phyloP scores from a whole-genome alignment of 73 alveolate species.

The Halteria grandinella region DNA sequence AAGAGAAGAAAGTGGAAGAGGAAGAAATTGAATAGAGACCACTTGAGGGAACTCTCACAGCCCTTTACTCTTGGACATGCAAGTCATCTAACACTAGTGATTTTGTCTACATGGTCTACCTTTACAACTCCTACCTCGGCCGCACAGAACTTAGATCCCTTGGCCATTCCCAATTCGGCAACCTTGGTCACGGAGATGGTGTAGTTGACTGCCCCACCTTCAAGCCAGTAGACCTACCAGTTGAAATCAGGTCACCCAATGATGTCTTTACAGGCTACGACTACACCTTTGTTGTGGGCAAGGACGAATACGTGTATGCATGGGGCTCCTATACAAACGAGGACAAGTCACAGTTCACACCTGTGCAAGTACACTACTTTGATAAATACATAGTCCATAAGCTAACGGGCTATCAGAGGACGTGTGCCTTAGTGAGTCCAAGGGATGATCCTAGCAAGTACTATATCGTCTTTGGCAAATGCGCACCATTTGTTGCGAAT shows the following conservation, averaged over 20 bases:
- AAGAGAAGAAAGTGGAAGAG: neutral
- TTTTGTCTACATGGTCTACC: conserved; percentile 9
- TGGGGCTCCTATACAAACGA: conserved; percentile 45
- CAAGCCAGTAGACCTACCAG: neutral
- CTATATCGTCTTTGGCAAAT: conserved; percentile 22
- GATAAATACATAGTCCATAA: conserved; percentile 49
- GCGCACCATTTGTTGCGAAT: neutral
- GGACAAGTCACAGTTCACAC: conserved; percentile 16
- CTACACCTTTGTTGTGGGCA: neutral
- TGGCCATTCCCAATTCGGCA: conserved; percentile 15
- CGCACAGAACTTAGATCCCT: conserved; percentile 21
- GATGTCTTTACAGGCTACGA: conserved; percentile 36
- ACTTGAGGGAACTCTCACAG: neutral
- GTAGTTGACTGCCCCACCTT: neutral
- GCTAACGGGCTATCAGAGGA: conserved; percentile 13
- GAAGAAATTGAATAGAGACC: neutral
- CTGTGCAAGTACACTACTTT: conserved; percentile 49
- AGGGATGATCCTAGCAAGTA: conserved; percentile 30
- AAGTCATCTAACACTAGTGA: conserved; percentile 15
- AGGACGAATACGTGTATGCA: conserved; percentile 23
- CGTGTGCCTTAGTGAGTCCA: conserved; percentile 49
- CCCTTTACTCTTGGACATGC: conserved; percentile 14
- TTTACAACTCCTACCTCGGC: conserved; percentile 1
- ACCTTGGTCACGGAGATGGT: conserved; percentile 44
- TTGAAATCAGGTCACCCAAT: conserved; percentile 7